Percentiles rank a stretch among this genome's conserved stretches.
Evolutionary conservation across 306 rosid genomes (phyloP).

Genomic region (Phaseolus lunatus): DNA sequence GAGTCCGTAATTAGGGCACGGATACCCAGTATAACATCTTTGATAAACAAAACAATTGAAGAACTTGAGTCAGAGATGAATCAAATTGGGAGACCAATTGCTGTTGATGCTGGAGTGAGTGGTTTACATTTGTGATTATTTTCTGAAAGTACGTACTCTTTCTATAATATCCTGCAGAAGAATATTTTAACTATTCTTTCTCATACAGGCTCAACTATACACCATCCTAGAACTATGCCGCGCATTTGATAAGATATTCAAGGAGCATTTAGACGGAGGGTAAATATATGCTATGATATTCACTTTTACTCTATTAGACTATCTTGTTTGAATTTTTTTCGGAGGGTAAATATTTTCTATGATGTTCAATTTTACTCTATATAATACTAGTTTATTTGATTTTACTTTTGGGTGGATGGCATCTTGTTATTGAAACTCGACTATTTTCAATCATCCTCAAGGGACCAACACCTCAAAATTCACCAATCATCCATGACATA

Average conservation of each 20-base stretch:
- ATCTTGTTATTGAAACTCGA: constrained; percentile 21
- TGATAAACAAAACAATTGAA: constrained; percentile 90
- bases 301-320: constrained; percentile 16
- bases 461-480: too few species aligned
- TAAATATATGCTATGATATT: constrained; percentile 47
- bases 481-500: too few species aligned
- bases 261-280: constrained; percentile 99
- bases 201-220: constrained; percentile 85
- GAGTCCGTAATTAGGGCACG: constrained; percentile 83
- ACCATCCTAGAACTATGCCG: constrained; percentile 96
- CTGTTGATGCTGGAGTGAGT: constrained; percentile 96
- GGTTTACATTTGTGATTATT: constrained; percentile 29
- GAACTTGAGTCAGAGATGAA: constrained; percentile 98
- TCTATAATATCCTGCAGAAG: constrained; percentile 14
- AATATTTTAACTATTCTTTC: constrained; percentile 23
- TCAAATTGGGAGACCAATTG: constrained; percentile 92
- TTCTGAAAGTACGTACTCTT: constrained; percentile 17
- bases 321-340: constrained; percentile 29
- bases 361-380: constrained; percentile 24
- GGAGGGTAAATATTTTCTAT: constrained; percentile 51
- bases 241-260: constrained; percentile 91
- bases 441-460: constrained; percentile 11
- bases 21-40: constrained; percentile 88
- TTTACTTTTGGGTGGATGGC: constrained; percentile 8
- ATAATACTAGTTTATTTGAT: constrained; percentile 14